Evolutionary conservation across 768 basidiomycete genomes (phyloP).

Genomic region (Naganishia vaughanmartiniae): DNA sequence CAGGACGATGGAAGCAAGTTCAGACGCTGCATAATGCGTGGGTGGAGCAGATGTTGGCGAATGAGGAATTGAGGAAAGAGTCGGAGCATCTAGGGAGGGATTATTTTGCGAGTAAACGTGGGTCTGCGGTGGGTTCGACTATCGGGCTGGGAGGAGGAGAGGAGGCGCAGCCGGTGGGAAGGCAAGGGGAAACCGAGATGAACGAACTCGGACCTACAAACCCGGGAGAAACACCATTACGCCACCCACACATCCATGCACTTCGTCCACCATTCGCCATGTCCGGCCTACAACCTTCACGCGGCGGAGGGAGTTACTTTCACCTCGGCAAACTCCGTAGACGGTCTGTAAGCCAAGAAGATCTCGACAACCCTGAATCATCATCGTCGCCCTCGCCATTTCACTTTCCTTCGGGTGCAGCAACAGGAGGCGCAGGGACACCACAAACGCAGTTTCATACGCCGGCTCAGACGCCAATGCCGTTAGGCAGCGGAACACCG

Average conservation of each 20-base stretch:
- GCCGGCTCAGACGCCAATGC: not conserved
- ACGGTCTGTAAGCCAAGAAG: not conserved
- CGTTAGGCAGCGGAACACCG: not conserved
- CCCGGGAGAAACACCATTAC: not conserved
- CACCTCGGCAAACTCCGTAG: slow-evolving; percentile 15
- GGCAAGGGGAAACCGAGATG: not conserved
- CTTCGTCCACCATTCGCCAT: slow-evolving; percentile 3
- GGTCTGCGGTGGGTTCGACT: not conserved
- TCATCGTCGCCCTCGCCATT: not conserved
- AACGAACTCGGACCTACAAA: not conserved
- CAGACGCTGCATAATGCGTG: slow-evolving; percentile 23
- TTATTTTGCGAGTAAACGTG: slow-evolving; percentile 28
- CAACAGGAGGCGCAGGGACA: not conserved
- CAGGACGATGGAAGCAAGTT: slow-evolving; percentile 17
- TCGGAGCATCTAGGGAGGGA: slow-evolving; percentile 27
- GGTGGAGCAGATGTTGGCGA: slow-evolving; percentile 17
- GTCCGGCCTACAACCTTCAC: not conserved
- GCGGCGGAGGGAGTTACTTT: slow-evolving; percentile 10
- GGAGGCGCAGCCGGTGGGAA: not conserved
- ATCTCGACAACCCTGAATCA: not conserved
- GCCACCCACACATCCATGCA: not conserved
- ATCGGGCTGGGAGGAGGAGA: not conserved
- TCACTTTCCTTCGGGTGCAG: not conserved
- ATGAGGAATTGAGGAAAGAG: slow-evolving; percentile 21
- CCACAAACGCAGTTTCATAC: not conserved